These are phyloP conservation scores for Hymenoscyphus occultus DNA, from an alignment of 2,329 filamentous ascomycete species.

Conservation along the genomic window DNA sequence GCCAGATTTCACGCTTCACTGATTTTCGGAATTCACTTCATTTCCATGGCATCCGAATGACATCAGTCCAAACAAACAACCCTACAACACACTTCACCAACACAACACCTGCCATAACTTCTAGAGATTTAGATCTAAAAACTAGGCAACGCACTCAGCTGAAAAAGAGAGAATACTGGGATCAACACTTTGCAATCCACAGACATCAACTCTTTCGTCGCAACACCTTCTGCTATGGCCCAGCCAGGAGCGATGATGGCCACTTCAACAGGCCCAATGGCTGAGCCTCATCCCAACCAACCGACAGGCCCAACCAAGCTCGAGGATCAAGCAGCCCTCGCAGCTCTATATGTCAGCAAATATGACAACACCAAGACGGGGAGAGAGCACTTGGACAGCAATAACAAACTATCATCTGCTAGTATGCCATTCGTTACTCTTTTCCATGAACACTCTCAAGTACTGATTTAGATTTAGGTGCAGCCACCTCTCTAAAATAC, in stretches of 20 bases:
- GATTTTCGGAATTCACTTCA: not conserved
- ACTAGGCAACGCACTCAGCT: not conserved
- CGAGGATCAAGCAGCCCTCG: slow-evolving; percentile 53
- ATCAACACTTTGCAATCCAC: not conserved
- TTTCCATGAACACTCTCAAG: not conserved
- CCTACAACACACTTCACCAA: not conserved
- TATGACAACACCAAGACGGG: slow-evolving; percentile 21
- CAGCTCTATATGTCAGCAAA: slow-evolving; percentile 55
- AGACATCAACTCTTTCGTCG: not conserved
- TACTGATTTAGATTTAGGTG: slow-evolving; percentile 41
- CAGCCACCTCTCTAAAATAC: slow-evolving; percentile 64
- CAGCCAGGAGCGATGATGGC: slow-evolving; percentile 14
- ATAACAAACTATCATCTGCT: slow-evolving; percentile 12
- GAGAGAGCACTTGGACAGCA: slow-evolving; percentile 1
- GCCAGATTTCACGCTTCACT: not conserved
- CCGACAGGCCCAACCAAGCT: slow-evolving; percentile 32
- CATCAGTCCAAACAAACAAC: not conserved
- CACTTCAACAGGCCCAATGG: slow-evolving; percentile 21
- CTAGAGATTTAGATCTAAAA: not conserved
- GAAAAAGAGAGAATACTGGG: not conserved
- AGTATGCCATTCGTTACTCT: not conserved
- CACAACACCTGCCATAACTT: not conserved
- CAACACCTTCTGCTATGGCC: slow-evolving; percentile 5
- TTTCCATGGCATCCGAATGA: not conserved
- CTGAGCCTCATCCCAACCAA: slow-evolving; percentile 19